Percentiles rank a stretch among this genome's conserved stretches.
phyloP scores from a whole-genome alignment of 225 moss, liverwort and hornwort species.

The Climacium dendroides region DNA sequence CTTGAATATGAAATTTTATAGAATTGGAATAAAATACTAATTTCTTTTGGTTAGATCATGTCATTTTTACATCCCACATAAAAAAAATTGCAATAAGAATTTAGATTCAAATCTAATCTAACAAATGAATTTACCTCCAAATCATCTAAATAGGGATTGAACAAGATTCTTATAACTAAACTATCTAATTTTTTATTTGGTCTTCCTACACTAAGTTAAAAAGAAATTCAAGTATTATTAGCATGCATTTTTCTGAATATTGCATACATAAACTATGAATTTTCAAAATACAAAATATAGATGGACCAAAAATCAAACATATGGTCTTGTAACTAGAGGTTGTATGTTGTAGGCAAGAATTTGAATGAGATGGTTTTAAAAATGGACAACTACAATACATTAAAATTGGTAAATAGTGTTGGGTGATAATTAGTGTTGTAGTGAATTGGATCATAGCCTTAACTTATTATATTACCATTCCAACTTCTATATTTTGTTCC shows the following conservation, averaged over 20 bases:
- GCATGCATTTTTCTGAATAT: not conserved
- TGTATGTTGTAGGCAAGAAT: not conserved
- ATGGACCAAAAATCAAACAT: not conserved
- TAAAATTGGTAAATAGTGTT: too few species aligned
- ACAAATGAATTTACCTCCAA: not conserved
- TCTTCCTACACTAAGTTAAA: not conserved
- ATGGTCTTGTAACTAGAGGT: not conserved
- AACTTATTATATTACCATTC: too few species aligned
- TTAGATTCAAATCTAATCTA: not conserved
- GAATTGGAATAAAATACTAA: not conserved
- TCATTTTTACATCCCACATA: accelerated
- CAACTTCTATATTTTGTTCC: too few species aligned
- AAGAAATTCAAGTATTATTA: not conserved
- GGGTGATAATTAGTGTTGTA: too few species aligned
- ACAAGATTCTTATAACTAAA: not conserved
- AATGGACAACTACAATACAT: not conserved
- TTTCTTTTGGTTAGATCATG: not conserved
- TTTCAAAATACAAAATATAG: not conserved
- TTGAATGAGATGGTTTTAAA: accelerated
- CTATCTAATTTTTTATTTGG: not conserved
- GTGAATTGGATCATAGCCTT: too few species aligned
- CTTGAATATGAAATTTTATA: not conserved
- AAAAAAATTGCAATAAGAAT: not conserved
- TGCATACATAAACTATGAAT: not conserved
- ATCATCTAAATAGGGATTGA: not conserved